Evolutionary conservation across 2,329 filamentous ascomycete genomes (phyloP), one percentile per base, ranked within the genome.

Genomic region (Cercospora zeae-maydis): DNA sequence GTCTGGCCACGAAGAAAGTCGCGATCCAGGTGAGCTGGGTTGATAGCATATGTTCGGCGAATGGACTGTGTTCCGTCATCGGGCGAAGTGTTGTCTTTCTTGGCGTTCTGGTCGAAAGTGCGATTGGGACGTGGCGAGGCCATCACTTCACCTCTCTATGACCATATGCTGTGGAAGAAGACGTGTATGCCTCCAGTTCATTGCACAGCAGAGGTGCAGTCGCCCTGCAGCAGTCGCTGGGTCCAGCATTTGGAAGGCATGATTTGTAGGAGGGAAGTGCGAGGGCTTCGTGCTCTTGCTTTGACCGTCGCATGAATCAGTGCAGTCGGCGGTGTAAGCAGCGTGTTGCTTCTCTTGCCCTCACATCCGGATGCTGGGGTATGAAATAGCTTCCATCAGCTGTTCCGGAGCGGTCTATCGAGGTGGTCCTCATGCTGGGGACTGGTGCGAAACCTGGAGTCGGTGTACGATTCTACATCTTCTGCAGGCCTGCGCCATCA

Each of bases 1-100:
- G 78, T 71, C 47, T 77, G 69, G 19, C 73, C 61, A 37, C 72
- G 76, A 49, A 82, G 75, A 21, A 33, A 45, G 11, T 61, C 59
- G 51, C 59, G 51, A 16, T 24, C n/a, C 10, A 53, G 31, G 2
- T 8, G 13, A 31, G 49, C 31, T 34, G 49, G 16, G 9, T 14
- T n/a, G 31, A n/a, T 10, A 19, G n/a, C n/a, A 14, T 31, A 27
- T 53, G 27, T 24, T 11, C 16, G n/a, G 14, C 19, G 4, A 13
- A 34, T 31, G 31, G 30, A 33, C 14, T 34, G 49, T 1, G 27
- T 14, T 27, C n/a, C 36, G 11, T 30, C 54, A 11, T 59, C 19
- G 6, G 31, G 19, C 13, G 31, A 52, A 51, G 30, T 47, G 19
- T 34, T 59, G 45, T 59, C 57, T 19, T 19, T 51, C 33, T 34